Conservation (phyloP, 345 rosid species). For the Melastoma malabathricum region DNA sequence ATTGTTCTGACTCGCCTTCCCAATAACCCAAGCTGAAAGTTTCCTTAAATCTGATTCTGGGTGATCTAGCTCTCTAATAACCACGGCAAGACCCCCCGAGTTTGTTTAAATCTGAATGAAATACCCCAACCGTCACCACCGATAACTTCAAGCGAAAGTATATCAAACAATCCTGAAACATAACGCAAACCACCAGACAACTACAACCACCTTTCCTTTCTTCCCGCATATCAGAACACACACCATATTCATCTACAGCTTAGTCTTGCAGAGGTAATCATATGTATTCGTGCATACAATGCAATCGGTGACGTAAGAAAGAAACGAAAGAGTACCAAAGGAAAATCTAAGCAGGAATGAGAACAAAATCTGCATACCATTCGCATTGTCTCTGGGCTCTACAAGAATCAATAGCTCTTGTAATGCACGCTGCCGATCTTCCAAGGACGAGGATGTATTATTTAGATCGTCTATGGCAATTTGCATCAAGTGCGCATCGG, state of each 20-base stretch:
- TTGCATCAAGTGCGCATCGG: slow-evolving; percentile 74
- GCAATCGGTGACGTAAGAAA: too few relatives aligned
- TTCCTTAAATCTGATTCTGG: slow-evolving; percentile 54
- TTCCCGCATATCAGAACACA: too few relatives aligned
- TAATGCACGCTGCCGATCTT: slow-evolving; percentile 67
- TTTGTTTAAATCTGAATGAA: slow-evolving; percentile 56
- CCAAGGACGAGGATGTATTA: slow-evolving; percentile 55
- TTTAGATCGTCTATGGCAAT: slow-evolving; percentile 65
- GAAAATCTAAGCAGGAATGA: not conserved
- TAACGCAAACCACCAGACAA: too few relatives aligned
- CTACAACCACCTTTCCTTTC: too few relatives aligned
- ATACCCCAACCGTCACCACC: not conserved
- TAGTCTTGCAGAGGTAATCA: too few relatives aligned
- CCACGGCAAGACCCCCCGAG: slow-evolving; percentile 61
- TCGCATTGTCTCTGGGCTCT: slow-evolving; percentile 89
- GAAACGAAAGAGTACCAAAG: too few relatives aligned
- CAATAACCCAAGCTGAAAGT: slow-evolving; percentile 88
- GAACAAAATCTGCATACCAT: slow-evolving; percentile 30
- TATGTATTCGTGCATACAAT: too few relatives aligned
- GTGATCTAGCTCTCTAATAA: slow-evolving; percentile 50
- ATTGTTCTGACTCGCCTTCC: slow-evolving; percentile 87
- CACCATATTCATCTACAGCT: too few relatives aligned
- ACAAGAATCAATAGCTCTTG: slow-evolving; percentile 76
- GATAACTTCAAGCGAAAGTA: not conserved
- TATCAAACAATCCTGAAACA: too few relatives aligned